Conservation (phyloP, 768 basidiomycete species). For the Pholiota molesta region DNA sequence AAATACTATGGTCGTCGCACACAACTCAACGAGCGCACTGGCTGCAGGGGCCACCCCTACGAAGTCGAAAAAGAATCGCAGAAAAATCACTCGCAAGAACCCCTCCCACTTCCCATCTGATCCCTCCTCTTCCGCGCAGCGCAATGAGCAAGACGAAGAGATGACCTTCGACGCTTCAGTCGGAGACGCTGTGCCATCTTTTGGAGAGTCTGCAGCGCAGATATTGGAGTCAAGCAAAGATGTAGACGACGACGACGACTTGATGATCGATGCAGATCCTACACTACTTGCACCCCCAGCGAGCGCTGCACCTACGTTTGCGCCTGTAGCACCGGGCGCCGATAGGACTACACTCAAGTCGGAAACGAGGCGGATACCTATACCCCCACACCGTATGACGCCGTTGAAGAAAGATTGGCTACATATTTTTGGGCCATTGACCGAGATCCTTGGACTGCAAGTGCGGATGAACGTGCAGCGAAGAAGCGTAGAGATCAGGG, state of each 20-base stretch:
- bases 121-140: conserved; percentile 22
- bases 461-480: conserved; percentile 96
- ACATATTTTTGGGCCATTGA: conserved; percentile 92
- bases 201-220: conserved; percentile 12
- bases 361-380: conserved; percentile 85
- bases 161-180: conserved; percentile 20
- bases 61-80: conserved; percentile 37
- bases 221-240: conserved; percentile 7
- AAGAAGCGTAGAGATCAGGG: conserved; percentile 90
- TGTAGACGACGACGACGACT: conserved; percentile 34
- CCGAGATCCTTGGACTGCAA: conserved; percentile 92
- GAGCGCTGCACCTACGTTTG: conserved; percentile 66
- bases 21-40: conserved; percentile 25
- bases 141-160: conserved; percentile 25
- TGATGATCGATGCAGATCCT: conserved; percentile 49
- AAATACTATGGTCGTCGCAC: conserved; percentile 45
- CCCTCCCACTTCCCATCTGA: conserved; percentile 20
- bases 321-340: conserved; percentile 64
- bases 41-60: conserved; percentile 12
- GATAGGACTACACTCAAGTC: conserved; percentile 65
- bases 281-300: conserved; percentile 49
- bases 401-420: conserved; percentile 97
- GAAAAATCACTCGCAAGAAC: conserved; percentile 40
- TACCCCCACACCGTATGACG: conserved; percentile 97
- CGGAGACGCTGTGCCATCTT: conserved; percentile 16